Conservation (phyloP, 768 basidiomycete genomes). For the Naematelia aurantialba region DNA sequence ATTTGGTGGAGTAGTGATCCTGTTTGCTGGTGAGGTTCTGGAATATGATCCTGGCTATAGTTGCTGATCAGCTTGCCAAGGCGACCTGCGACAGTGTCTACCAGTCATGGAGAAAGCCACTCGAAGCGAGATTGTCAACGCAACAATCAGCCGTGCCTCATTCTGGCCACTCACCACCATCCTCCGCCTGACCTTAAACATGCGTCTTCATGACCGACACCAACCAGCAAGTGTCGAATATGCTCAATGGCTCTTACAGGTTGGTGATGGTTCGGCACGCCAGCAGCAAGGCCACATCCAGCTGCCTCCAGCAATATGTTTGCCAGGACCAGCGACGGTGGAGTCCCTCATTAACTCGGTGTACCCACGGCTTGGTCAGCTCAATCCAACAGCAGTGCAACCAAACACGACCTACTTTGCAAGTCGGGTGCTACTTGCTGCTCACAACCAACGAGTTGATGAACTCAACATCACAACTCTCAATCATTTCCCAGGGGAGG, state of each 20-base stretch:
- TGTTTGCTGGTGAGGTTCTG: conserved; percentile 1
- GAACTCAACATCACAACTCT: background rate
- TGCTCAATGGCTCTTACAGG: conserved; percentile 1
- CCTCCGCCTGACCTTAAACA: conserved; percentile 53
- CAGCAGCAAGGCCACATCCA: background rate
- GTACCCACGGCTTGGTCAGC: background rate
- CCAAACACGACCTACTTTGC: background rate
- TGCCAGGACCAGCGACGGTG: background rate
- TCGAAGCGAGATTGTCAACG: conserved; percentile 52
- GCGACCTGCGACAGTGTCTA: conserved; percentile 56
- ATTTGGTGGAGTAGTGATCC: conserved; percentile 1
- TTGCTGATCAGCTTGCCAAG: conserved; percentile 30
- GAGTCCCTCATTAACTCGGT: background rate
- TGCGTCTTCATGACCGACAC: conserved; percentile 51
- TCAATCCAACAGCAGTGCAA: background rate
- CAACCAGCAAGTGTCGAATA: background rate
- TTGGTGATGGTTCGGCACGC: background rate
- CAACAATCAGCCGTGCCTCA: conserved; percentile 39
- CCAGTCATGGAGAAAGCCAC: conserved; percentile 54
- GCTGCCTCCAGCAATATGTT: background rate
- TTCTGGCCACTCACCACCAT: conserved; percentile 52
- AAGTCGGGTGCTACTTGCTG: background rate
- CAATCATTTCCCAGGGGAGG: background rate
- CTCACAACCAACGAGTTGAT: conserved; percentile 1
- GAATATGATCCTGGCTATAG: background rate